Conservation (phyloP, 2,329 filamentous ascomycete genomes). For the Thermothelomyces thermophilus region DNA sequence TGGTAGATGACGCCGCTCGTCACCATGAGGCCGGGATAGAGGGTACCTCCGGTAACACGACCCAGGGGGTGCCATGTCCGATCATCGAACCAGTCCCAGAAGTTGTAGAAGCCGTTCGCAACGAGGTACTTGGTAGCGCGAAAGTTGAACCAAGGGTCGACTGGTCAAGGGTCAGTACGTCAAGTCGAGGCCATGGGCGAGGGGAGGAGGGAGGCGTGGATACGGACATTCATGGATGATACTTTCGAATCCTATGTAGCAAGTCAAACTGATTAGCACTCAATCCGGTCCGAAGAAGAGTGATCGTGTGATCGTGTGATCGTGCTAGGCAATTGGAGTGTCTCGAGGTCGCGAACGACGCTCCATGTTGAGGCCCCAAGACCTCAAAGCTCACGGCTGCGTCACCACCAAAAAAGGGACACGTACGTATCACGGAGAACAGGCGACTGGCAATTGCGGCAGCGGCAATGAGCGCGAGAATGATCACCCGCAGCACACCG, state of each 20-base stretch:
- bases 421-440: constrained; percentile 95
- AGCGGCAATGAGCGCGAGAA: constrained; percentile 83
- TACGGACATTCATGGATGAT: constrained; percentile 97
- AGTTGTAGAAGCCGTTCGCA: constrained; percentile 94
- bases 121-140: constrained; percentile 96
- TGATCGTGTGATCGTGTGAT: no score
- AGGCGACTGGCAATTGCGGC: constrained; percentile 88
- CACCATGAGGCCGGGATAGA: constrained; percentile 98
- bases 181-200: background rate
- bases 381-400: background rate
- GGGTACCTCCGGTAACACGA: constrained; percentile 95
- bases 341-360: background rate
- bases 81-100: constrained; percentile 99
- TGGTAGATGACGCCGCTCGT: constrained; percentile 98
- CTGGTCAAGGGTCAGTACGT: constrained; percentile 43
- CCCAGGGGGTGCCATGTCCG: constrained; percentile 99
- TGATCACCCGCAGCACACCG: constrained; percentile 79
- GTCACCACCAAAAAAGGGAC: background rate
- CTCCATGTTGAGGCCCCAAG: background rate
- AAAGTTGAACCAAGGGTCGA: constrained; percentile 99
- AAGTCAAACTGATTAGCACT: constrained; percentile 28
- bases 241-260: constrained; percentile 75
- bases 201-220: constrained; percentile 27
- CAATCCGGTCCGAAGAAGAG: background rate
- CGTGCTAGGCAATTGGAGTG: background rate